Conservation (phyloP, 148 eudicot species). For the Cornus suecica region DNA sequence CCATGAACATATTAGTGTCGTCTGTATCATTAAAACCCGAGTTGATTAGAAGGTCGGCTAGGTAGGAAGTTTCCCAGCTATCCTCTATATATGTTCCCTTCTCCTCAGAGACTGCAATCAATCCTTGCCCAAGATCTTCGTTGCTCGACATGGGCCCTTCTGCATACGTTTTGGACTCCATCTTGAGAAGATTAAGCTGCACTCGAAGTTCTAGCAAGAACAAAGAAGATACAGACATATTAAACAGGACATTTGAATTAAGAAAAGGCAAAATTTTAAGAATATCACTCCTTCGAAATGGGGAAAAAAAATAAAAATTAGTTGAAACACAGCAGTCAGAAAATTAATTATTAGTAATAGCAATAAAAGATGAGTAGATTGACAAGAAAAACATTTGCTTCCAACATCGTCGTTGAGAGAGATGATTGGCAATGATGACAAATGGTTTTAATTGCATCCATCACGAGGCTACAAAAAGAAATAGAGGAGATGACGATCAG, state of each 20-base stretch:
- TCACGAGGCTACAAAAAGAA: background rate
- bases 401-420: background rate
- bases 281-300: background rate
- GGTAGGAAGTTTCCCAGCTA: constrained; percentile 64
- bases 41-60: constrained; percentile 42
- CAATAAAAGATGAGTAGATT: background rate
- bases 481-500: background rate
- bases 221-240: constrained; percentile 1
- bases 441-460: background rate
- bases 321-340: background rate
- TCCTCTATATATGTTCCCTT: constrained; percentile 17
- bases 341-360: too few relatives aligned
- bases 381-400: background rate
- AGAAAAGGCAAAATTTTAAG: too few relatives aligned
- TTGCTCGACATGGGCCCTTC: constrained; percentile 44
- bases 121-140: constrained; percentile 36
- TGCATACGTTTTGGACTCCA: constrained; percentile 49
- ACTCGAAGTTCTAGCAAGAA: constrained; percentile 52
- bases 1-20: constrained; percentile 34
- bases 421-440: background rate
- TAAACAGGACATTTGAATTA: background rate
- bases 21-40: constrained; percentile 41
- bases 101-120: constrained; percentile 6
- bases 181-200: constrained; percentile 86
- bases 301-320: background rate